Percentiles rank a stretch among this genome's conserved stretches.
These are phyloP conservation scores for Colletotrichum lupini DNA, from an alignment of 2,329 filamentous ascomycete genomes.

Conservation along the genomic window DNA sequence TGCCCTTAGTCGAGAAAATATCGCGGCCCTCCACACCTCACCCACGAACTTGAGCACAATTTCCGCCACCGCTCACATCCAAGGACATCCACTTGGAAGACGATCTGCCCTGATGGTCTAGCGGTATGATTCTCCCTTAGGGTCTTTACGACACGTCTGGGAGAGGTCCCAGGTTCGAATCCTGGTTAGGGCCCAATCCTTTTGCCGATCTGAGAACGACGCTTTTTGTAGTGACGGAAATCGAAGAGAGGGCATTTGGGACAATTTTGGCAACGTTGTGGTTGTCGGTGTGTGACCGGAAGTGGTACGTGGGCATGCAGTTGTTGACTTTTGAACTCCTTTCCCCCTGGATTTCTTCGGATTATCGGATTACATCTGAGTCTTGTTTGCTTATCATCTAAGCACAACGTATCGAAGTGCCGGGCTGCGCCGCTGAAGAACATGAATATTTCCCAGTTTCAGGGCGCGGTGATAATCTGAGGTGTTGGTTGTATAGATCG, in stretches of 20 bases:
- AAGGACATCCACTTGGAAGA: background rate
- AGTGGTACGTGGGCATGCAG: background rate
- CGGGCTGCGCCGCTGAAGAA: background rate
- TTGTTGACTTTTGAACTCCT: background rate
- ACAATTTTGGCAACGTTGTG: background rate
- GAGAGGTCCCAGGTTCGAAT: conserved; percentile 34
- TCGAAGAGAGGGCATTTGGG: background rate
- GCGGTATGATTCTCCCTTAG: conserved; percentile 36
- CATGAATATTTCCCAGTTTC: too few relatives aligned
- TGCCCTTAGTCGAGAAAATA: conserved; percentile 5
- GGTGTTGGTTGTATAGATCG: background rate
- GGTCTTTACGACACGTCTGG: background rate
- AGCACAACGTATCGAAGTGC: background rate
- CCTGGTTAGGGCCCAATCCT: conserved; percentile 29
- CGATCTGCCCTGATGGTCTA: conserved; percentile 30
- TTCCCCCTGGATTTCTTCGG: background rate
- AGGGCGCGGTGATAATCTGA: background rate
- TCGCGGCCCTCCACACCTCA: background rate
- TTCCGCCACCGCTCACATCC: fast-evolving
- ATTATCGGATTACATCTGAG: too few relatives aligned
- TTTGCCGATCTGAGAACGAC: background rate
- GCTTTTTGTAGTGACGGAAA: background rate
- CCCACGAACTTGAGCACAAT: background rate
- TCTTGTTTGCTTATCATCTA: background rate
- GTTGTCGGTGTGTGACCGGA: background rate